Evolutionary conservation across 2,329 filamentous ascomycete species (phyloP).

Genomic region (Penicillium sp.): DNA sequence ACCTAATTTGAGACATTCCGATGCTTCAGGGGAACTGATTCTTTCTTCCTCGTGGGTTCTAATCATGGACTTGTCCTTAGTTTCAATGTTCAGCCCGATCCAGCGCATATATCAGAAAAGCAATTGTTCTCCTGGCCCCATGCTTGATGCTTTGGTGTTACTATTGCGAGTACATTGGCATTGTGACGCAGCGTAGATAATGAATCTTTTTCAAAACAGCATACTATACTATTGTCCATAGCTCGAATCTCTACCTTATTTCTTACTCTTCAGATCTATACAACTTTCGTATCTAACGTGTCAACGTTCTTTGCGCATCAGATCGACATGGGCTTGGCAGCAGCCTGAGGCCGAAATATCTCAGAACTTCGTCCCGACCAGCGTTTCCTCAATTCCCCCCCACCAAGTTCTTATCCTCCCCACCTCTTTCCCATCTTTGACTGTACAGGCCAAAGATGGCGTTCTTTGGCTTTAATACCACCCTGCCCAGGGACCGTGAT

Average conservation of each 20-base stretch:
- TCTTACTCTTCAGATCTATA: background rate
- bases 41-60: background rate
- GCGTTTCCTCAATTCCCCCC: conserved; percentile 7
- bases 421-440: conserved; percentile 5
- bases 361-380: conserved; percentile 21
- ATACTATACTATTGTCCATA: background rate
- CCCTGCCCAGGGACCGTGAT: conserved; percentile 66
- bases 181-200: background rate
- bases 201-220: background rate
- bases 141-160: background rate
- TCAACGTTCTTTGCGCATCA: conserved; percentile 2
- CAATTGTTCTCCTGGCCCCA: background rate
- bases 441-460: conserved; percentile 59
- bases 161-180: background rate
- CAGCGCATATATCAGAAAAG: background rate
- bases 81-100: background rate
- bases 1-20: conserved; percentile 18
- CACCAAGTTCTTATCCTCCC: conserved; percentile 17
- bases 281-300: background rate
- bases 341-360: conserved; percentile 22
- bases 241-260: background rate
- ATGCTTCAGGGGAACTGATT: conserved; percentile 9
- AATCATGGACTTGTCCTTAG: background rate
- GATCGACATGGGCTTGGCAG: conserved; percentile 14
- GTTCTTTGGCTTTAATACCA: conserved; percentile 86